Conservation (phyloP, 805 yeast genomes). For the Metschnikowia kunwiensis region DNA sequence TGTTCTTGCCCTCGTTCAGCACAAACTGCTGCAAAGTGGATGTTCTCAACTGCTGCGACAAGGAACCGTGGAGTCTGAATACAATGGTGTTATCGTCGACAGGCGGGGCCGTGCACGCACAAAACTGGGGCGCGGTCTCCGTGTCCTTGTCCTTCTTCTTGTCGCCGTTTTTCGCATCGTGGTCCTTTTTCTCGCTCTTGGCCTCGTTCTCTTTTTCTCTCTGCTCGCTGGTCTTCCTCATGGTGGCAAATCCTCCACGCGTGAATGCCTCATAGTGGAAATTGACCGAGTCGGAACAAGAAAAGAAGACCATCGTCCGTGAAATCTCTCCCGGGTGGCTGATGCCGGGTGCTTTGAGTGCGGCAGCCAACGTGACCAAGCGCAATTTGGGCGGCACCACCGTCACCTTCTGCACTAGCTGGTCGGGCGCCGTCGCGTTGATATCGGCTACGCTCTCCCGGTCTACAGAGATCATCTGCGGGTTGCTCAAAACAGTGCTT, state of each 20-base stretch:
- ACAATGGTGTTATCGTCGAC: slow-evolving; percentile 44
- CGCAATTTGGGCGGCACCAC: slow-evolving; percentile 92
- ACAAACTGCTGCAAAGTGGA: slow-evolving; percentile 67
- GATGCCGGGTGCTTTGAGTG: slow-evolving; percentile 46
- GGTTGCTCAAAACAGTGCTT: slow-evolving; percentile 66
- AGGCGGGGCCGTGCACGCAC: slow-evolving; percentile 53
- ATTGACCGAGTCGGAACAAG: slow-evolving; percentile 96
- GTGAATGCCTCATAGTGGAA: slow-evolving; percentile 80
- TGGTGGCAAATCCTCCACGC: slow-evolving; percentile 47
- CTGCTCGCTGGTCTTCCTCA: slow-evolving; percentile 26
- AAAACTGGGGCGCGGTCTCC: slow-evolving; percentile 19
- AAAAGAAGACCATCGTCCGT: slow-evolving; percentile 78
- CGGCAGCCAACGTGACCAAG: slow-evolving; percentile 73
- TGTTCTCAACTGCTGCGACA: slow-evolving; percentile 80
- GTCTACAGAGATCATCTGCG: slow-evolving; percentile 61
- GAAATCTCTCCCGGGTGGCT: slow-evolving; percentile 33
- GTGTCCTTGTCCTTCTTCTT: slow-evolving; percentile 19
- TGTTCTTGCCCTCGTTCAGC: slow-evolving; percentile 33
- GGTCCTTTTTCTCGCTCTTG: slow-evolving; percentile 19
- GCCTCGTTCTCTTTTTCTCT: slow-evolving; percentile 16
- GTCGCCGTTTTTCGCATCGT: slow-evolving; percentile 15
- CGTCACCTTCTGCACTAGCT: slow-evolving; percentile 73
- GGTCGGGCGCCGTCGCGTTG: slow-evolving; percentile 73
- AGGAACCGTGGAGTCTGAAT: slow-evolving; percentile 83
- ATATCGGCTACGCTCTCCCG: slow-evolving; percentile 15